A percentile compares a stretch with the other conserved stretches of the same genome.
phyloP scores from a whole-genome alignment of 257 asterid species.

The Prunella vulgaris region DNA sequence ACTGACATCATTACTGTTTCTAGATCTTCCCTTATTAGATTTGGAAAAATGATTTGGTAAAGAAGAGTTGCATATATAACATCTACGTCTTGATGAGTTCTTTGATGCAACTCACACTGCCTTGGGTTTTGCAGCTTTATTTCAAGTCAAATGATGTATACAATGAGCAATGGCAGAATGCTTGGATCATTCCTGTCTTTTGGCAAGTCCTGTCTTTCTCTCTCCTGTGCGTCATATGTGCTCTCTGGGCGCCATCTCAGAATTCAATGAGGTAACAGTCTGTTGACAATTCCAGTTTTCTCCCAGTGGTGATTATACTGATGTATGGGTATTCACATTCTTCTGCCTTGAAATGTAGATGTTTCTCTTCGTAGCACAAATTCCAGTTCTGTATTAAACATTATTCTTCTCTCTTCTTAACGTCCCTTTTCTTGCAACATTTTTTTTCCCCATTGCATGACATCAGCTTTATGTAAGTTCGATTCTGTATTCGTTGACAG shows the following conservation, averaged over 20 bases:
- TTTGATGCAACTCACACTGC: constrained; percentile 11
- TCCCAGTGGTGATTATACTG: constrained; percentile 5
- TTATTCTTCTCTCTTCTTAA: not conserved
- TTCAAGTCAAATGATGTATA: constrained; percentile 81
- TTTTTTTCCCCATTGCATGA: not conserved
- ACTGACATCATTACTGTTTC: not conserved
- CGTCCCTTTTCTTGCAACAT: not conserved
- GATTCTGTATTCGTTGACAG: constrained; percentile 30
- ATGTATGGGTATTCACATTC: not conserved
- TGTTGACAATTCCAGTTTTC: not conserved
- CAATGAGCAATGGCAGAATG: constrained; percentile 94
- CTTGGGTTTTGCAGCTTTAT: constrained; percentile 64
- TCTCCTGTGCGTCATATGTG: constrained; percentile 81
- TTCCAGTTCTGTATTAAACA: no score
- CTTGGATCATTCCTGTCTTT: constrained; percentile 96
- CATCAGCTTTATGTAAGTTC: not conserved
- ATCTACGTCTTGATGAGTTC: not conserved
- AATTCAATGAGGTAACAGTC: constrained; percentile 72
- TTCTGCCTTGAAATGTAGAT: not conserved
- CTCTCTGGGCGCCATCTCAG: constrained; percentile 98
- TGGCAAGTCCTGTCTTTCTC: constrained; percentile 95
- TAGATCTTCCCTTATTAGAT: not conserved
- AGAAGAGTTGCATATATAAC: not conserved
- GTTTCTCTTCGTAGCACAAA: not conserved
- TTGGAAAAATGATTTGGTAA: not conserved